Conservation (phyloP, 768 basidiomycete species). For the Neoboletus magnificus region DNA sequence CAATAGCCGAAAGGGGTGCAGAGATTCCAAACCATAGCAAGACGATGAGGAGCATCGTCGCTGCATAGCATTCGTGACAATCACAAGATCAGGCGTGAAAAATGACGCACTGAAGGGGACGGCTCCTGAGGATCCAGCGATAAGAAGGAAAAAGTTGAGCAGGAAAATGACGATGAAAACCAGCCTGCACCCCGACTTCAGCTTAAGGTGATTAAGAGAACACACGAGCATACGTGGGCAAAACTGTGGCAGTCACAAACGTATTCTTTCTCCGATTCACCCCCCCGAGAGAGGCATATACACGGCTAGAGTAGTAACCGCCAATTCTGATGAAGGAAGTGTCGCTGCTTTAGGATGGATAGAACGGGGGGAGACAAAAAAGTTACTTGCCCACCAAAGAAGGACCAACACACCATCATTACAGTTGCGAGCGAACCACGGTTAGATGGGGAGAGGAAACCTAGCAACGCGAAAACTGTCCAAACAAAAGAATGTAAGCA, state of each 20-base stretch:
- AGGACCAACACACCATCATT: constrained; percentile 73
- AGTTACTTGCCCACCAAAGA: constrained; percentile 73
- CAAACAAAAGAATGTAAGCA: constrained; percentile 1
- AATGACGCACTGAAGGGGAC: constrained; percentile 78
- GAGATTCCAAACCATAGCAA: constrained; percentile 93
- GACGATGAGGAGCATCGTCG: constrained; percentile 81
- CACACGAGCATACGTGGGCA: constrained; percentile 67
- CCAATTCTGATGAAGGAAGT: constrained; percentile 52
- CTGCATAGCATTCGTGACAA: constrained; percentile 33
- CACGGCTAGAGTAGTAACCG: constrained; percentile 83
- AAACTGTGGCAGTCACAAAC: constrained; percentile 81
- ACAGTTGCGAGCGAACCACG: constrained; percentile 86
- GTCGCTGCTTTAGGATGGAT: not conserved
- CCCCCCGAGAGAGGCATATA: constrained; percentile 74
- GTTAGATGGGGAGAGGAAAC: constrained; percentile 94
- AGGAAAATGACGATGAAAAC: constrained; percentile 85
- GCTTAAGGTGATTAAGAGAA: not conserved
- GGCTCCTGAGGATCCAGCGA: constrained; percentile 86
- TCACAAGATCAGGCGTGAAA: not conserved
- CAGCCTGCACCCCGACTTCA: constrained; percentile 43
- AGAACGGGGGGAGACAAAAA: not conserved
- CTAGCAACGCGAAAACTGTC: constrained; percentile 84
- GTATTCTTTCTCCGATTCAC: constrained; percentile 74
- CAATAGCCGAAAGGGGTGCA: constrained; percentile 81
- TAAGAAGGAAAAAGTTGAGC: constrained; percentile 86